Base-by-base conservation (phyloP, 2,329 filamentous ascomycete genomes). In the Arthrobotrys entomopaga region DNA sequence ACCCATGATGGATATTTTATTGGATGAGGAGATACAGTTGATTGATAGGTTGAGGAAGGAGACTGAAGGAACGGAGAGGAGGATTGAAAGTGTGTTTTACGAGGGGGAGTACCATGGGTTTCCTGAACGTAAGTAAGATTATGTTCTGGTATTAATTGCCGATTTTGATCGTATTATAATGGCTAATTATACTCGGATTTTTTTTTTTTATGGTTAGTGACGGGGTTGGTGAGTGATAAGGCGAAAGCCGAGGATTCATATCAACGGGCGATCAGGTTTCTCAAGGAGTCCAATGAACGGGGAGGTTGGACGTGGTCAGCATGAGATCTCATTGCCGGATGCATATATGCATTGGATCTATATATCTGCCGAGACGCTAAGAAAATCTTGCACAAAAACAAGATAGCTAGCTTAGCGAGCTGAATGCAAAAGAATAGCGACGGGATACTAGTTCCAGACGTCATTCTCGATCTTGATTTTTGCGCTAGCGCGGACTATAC, bases 1-100 rank as follows among this genome's bases (percentile, higher is more conserved):
- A 11, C 78, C 82, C 2, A 80, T 72, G 8, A 78, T 83, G 10
- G 83, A 85, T 65, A 83, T 84, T 40, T 76, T 84, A 6, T 76
- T 81, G 0, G 77, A 81, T 13, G 83, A 84, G 77, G 82, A 83
- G 77, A 79, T 81, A 40, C 75, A 65, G 1, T 83, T 85, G 75
- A 79, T 81, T 1, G 78, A 82, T 76, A 77, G 83, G 34, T 26
- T 82, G 38, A 79, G 78, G 57, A 73, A 69, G 38, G 80, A 79
- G 49, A 75, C 63, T 2, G 76, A 69, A 6, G 78, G 79, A 5
- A 80, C 26, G 7, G 61, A 48, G 34, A 74, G 76, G 43, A 49
- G 73, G 42, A 60, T 80, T 16, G 78, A 81, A 54, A 76, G 66
- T 19, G 71, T 76, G 57, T 67, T 80, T 48, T 77, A 79, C 59